phyloP scores from a whole-genome alignment of 2,329 filamentous ascomycete genomes.

The Achaetomium macrosporum region DNA sequence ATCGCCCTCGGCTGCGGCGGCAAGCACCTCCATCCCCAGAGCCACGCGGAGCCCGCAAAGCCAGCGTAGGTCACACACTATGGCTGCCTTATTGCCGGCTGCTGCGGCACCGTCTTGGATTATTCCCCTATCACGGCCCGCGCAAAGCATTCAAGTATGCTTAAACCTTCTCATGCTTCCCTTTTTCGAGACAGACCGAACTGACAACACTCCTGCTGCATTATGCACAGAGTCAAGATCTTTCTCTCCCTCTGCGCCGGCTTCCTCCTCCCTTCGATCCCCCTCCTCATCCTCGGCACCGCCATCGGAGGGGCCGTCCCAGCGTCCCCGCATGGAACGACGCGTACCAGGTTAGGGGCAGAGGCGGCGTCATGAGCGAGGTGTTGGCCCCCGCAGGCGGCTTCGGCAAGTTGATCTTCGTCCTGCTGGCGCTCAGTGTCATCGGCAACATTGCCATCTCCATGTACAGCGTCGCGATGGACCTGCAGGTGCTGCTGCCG shows the following conservation, averaged over 20 bases:
- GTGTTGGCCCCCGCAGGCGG: conserved; percentile 42
- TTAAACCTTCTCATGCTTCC: neutral
- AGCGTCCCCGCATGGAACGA: conserved; percentile 38
- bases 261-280: conserved; percentile 43
- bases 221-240: conserved; percentile 30
- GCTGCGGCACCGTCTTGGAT: conserved; percentile 50
- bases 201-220: neutral
- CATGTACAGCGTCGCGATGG: conserved; percentile 34
- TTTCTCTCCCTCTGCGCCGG: conserved; percentile 48
- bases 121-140: conserved; percentile 51
- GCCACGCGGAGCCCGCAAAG: conserved; percentile 33
- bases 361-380: conserved; percentile 41
- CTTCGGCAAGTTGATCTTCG: conserved; percentile 43
- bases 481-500: conserved; percentile 51
- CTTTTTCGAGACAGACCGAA: neutral
- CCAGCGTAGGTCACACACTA: conserved; percentile 38
- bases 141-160: conserved; percentile 35
- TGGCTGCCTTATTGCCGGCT: conserved; percentile 43
- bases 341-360: conserved; percentile 37
- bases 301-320: conserved; percentile 46
- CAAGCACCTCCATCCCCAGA: conserved; percentile 42
- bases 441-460: conserved; percentile 41
- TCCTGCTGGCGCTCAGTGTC: conserved; percentile 39
- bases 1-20: conserved; percentile 50
- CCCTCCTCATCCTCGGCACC: conserved; percentile 44